Conservation (phyloP, 1,284 basidiomycete genomes). For the Melampsora larici-populina region DNA sequence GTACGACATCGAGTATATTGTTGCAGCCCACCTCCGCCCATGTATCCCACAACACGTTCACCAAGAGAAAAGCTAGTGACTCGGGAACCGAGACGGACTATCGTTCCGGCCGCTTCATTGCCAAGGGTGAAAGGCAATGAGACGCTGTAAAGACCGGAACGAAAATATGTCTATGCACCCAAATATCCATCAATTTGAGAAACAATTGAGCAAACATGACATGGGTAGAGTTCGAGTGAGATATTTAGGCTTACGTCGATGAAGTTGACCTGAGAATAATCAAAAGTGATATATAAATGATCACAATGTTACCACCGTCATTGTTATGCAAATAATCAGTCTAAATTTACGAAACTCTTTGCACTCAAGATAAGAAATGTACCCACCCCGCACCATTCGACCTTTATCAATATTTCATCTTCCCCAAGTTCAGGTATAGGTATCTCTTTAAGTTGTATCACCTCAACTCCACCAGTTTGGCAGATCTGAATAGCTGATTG, state of each 20-base stretch:
- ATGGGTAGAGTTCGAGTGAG: conserved; percentile 10
- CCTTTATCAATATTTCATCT: conserved; percentile 75
- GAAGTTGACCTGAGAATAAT: conserved; percentile 50
- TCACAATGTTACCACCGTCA: neutral
- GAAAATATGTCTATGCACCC: conserved; percentile 47
- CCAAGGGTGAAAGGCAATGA: conserved; percentile 72
- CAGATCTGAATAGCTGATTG: conserved; percentile 60
- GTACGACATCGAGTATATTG: conserved; percentile 71
- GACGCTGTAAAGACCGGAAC: conserved; percentile 58
- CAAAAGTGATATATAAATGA: neutral
- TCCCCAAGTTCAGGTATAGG: conserved; percentile 65
- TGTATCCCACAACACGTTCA: conserved; percentile 58
- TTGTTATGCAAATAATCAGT: neutral
- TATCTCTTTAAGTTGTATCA: conserved; percentile 65
- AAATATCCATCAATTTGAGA: neutral
- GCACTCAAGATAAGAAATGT: neutral
- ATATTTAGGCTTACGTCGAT: conserved; percentile 68
- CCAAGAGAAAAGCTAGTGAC: conserved; percentile 50
- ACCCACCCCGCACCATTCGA: conserved; percentile 52
- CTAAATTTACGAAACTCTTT: neutral
- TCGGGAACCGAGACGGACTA: conserved; percentile 64
- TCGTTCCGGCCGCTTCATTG: conserved; percentile 71
- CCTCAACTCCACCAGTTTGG: conserved; percentile 69
- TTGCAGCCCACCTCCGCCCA: conserved; percentile 65
- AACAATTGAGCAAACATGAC: conserved; percentile 45